Base-by-base conservation (phyloP, 176 grass and related monocot species). In the Tuctoria greenei region DNA sequence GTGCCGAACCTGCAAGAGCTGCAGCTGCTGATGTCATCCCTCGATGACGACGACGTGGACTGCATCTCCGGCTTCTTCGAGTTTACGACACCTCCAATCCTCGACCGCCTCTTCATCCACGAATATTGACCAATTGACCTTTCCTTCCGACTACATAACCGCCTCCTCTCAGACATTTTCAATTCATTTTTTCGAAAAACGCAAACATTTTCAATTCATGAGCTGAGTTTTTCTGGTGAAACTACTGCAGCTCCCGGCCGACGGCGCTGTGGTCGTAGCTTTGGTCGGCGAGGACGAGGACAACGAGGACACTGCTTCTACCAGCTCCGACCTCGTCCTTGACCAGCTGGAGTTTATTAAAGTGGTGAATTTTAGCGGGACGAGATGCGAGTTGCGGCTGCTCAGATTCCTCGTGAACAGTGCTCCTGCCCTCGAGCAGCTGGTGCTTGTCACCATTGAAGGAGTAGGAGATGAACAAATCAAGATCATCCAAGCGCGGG, bases 1-100 rank as follows among this genome's bases (percentile, higher is more conserved):
- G 35, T 79, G 25, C 41, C 72, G n/a, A 93, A 88, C 62, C 52
- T 93, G 16, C 71, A 87, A 46, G 90, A 93, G 66, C 52, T 93
- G 40, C 77, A 87, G 79, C 49, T 90, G 64, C 45, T 85, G 14
- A 56, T 93, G 81, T 18, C 72, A 56, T 80, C 77, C 7, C 41
- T 69, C 26, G 70, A 25, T 1, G 77, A 69, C 11, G 42, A 76
- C 0, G 67, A 79, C 51, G 25, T 90, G 2, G 3, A 8, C 7
- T 42, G 55, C 58, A 17, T 88, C 54, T 8, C 44, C 16, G 3
- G 9, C 52, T 86, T 88, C 63, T 93, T 83, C 14, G 4, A 41
- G 2, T 9, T 70, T 21, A 74, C 23, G 9, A 14, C 31, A 0
- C 38, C 78, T 56, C 82, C 88, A 1, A 64, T 86, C 42, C 74